Conservation (phyloP, 2,329 filamentous ascomycete species). For the Penicillium polonicum region DNA sequence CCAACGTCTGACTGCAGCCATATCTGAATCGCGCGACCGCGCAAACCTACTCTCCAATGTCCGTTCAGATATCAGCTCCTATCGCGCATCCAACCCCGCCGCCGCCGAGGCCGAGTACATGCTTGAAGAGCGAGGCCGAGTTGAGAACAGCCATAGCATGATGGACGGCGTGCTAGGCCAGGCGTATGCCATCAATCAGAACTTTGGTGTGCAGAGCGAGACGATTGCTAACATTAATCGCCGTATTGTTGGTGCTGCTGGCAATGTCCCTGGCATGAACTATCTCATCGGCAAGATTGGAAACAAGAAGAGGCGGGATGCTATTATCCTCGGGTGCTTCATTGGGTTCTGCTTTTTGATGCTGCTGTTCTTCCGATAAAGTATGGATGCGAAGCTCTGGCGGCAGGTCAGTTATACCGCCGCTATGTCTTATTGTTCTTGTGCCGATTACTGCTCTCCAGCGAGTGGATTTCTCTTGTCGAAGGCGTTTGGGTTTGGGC, state of each 20-base stretch:
- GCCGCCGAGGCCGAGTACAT: conserved; percentile 93
- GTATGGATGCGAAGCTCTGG: not conserved
- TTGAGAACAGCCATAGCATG: conserved; percentile 87
- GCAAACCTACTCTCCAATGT: conserved; percentile 89
- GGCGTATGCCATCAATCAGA: conserved; percentile 95
- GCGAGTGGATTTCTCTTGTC: conserved; percentile 17
- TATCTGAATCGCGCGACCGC: conserved; percentile 77
- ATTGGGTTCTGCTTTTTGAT: conserved; percentile 89
- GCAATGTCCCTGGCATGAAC: conserved; percentile 90
- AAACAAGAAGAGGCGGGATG: conserved; percentile 90
- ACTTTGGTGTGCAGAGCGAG: conserved; percentile 82
- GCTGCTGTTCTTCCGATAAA: conserved; percentile 74
- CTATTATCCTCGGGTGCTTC: conserved; percentile 86
- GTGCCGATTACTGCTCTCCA: conserved; percentile 14
- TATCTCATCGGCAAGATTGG: conserved; percentile 88
- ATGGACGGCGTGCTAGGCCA: conserved; percentile 89
- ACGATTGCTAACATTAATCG: conserved; percentile 85
- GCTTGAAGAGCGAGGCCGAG: conserved; percentile 79
- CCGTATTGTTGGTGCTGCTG: conserved; percentile 83
- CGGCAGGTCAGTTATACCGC: conserved; percentile 4
- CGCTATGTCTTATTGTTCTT: conserved; percentile 11
- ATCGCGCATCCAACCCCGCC: conserved; percentile 76
- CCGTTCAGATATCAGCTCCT: conserved; percentile 86
- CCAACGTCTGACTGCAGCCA: conserved; percentile 67
- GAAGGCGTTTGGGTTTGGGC: conserved; percentile 22